Conservation (phyloP, 139 green algal species). For the Ettlia oleoabundans region DNA sequence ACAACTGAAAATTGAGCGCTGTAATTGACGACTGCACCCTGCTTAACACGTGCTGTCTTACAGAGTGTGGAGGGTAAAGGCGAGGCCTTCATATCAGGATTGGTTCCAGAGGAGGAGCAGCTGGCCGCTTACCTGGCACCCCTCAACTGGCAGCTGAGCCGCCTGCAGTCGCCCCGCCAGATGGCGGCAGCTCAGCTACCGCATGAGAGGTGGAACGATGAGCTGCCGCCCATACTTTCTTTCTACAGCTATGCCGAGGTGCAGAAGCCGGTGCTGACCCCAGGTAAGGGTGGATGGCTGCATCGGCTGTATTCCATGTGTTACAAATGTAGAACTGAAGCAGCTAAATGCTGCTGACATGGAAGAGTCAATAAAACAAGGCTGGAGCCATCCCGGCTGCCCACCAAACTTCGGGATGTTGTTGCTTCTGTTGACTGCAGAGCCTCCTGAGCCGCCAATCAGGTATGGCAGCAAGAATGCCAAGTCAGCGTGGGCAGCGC, state of each 20-base stretch:
- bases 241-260: conserved; percentile 51
- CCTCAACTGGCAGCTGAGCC: conserved; percentile 15
- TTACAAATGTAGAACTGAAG: too few relatives aligned
- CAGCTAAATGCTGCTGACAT: too few relatives aligned
- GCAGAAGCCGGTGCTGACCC: conserved; percentile 19
- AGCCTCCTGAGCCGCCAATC: not conserved
- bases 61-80: conserved; percentile 52
- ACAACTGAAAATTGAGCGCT: too few relatives aligned
- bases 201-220: conserved; percentile 29
- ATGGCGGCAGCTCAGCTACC: conserved; percentile 40
- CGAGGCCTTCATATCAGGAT: conserved; percentile 50
- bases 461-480: not conserved
- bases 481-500: too few relatives aligned
- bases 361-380: too few relatives aligned
- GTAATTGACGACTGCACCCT: too few relatives aligned
- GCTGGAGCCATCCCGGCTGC: too few relatives aligned
- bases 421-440: too few relatives aligned
- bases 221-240: conserved; percentile 38
- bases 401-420: too few relatives aligned
- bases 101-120: conserved; percentile 35
- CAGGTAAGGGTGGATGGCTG: not conserved
- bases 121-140: conserved; percentile 39
- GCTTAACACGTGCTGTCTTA: too few relatives aligned
- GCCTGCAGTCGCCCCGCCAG: conserved; percentile 24
- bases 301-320: too few relatives aligned